These are phyloP conservation scores for Candida piceae DNA, from an alignment of 805 yeast species.

Conservation along the genomic window DNA sequence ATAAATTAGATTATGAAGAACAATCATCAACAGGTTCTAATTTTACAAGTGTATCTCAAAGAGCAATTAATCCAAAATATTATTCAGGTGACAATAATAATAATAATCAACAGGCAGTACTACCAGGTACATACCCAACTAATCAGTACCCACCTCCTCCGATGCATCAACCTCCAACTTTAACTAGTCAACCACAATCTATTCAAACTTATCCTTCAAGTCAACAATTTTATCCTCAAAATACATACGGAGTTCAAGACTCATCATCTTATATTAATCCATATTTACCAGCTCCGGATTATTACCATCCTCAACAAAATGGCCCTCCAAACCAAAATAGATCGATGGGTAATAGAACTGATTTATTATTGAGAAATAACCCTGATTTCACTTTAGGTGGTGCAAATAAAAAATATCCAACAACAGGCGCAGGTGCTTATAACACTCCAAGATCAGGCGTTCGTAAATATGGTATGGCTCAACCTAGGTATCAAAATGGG, in stretches of 20 bases:
- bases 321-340: no score
- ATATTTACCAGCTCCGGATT: no score
- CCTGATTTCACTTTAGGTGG: constrained; percentile 40
- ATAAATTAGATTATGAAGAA: constrained; percentile 28
- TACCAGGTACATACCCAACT: constrained; percentile 17
- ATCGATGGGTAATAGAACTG: constrained; percentile 34
- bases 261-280: no score
- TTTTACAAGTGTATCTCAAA: constrained; percentile 74
- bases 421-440: not conserved
- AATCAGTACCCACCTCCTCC: constrained; percentile 4
- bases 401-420: not conserved
- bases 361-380: constrained; percentile 39
- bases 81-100: constrained; percentile 36
- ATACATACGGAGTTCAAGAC: constrained; percentile 1
- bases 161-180: constrained; percentile 3
- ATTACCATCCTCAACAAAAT: no score
- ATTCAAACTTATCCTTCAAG: constrained; percentile 22
- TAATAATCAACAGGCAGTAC: constrained; percentile 20
- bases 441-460: constrained; percentile 13
- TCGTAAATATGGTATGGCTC: constrained; percentile 21
- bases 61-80: constrained; percentile 63
- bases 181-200: no score
- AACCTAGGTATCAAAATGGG: constrained; percentile 11
- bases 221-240: constrained; percentile 22
- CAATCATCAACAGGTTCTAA: constrained; percentile 37